Evolutionary conservation across 257 asterid genomes (phyloP).

Genomic region (Solanum piurae): DNA sequence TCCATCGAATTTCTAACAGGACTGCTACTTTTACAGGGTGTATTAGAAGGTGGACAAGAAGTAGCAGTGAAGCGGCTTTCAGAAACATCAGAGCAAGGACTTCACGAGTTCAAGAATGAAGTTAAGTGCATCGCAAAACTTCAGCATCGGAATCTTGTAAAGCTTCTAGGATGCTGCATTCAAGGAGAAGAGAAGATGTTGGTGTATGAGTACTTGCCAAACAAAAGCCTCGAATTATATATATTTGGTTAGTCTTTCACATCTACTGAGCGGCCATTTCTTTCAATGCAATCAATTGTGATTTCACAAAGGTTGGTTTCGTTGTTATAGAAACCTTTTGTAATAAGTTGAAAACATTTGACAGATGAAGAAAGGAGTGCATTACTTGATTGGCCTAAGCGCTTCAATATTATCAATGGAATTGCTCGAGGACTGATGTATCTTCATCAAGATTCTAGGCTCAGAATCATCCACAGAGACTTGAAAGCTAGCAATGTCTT

Average conservation of each 20-base stretch:
- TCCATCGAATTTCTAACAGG: not conserved
- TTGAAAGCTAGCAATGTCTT: conserved; percentile 46
- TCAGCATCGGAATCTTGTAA: conserved; percentile 33
- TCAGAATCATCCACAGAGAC: conserved; percentile 36
- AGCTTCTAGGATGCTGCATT: conserved; percentile 27
- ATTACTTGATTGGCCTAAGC: conserved; percentile 34
- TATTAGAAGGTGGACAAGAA: conserved; percentile 20
- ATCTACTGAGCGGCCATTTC: not conserved
- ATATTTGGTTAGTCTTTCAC: conserved; percentile 12
- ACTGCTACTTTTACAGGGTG: conserved; percentile 3
- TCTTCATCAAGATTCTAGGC: conserved; percentile 47
- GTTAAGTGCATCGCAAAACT: conserved; percentile 19
- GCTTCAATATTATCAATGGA: conserved; percentile 30
- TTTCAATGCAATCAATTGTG: not conserved
- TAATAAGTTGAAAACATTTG: not conserved
- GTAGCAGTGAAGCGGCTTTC: conserved; percentile 28
- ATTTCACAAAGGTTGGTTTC: not conserved
- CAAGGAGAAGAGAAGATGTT: conserved; percentile 20
- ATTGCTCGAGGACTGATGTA: conserved; percentile 41
- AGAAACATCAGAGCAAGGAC: conserved; percentile 17
- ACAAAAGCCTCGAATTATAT: conserved; percentile 19
- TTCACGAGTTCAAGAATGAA: conserved; percentile 32
- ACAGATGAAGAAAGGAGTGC: conserved; percentile 16
- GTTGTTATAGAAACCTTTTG: not conserved
- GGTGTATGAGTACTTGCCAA: conserved; percentile 27